Conservation (phyloP, 2,329 filamentous ascomycete genomes). For the Venturia carpophila region DNA sequence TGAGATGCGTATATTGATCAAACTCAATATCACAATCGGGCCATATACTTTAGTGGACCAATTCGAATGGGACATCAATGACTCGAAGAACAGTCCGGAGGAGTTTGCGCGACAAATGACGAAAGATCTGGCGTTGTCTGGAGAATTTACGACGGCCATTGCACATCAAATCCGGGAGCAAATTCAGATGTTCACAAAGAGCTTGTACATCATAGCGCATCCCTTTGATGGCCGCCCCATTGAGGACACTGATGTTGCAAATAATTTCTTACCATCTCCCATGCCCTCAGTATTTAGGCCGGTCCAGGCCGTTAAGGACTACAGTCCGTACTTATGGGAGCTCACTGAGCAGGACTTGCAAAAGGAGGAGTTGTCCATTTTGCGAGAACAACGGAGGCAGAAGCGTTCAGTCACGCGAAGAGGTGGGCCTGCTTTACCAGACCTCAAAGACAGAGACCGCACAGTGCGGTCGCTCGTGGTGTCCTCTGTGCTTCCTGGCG, state of each 20-base stretch:
- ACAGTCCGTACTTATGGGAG: conserved; percentile 87
- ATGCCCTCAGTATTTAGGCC: conserved; percentile 77
- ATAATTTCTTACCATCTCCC: conserved; percentile 79
- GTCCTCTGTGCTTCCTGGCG: conserved; percentile 84
- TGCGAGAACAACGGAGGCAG: conserved; percentile 85
- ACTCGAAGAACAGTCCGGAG: conserved; percentile 85
- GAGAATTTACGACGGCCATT: conserved; percentile 95
- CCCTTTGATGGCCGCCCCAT: conserved; percentile 90
- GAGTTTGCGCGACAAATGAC: conserved; percentile 89
- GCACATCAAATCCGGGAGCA: conserved; percentile 97
- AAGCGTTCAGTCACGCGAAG: conserved; percentile 92
- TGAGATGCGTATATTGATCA: conserved; percentile 93
- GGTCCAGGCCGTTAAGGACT: conserved; percentile 89
- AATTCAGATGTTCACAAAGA: conserved; percentile 86
- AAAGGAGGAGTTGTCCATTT: conserved; percentile 83
- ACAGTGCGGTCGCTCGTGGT: conserved; percentile 90
- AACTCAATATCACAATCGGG: conserved; percentile 95
- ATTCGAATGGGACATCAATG: conserved; percentile 99
- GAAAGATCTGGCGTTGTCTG: conserved; percentile 78
- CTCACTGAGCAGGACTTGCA: conserved; percentile 85
- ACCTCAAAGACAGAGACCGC: conserved; percentile 87
- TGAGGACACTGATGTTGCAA: conserved; percentile 81
- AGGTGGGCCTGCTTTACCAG: conserved; percentile 86
- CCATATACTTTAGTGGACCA: conserved; percentile 91
- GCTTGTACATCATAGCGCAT: conserved; percentile 86